These are phyloP conservation scores for Elongisporangium prolatum DNA, from an alignment of 352 stramenopile species.

Conservation along the genomic window DNA sequence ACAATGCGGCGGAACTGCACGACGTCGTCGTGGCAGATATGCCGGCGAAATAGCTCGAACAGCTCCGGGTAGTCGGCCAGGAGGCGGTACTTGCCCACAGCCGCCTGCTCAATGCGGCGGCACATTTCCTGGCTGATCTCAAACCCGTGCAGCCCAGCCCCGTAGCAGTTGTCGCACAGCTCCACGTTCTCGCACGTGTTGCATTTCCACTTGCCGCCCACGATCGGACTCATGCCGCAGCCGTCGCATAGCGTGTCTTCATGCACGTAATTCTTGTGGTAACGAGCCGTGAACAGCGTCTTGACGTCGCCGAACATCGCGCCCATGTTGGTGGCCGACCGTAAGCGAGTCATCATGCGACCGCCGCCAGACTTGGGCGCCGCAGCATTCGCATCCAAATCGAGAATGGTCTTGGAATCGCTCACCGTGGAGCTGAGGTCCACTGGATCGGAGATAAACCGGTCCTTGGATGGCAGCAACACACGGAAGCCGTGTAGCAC, in stretches of 20 bases:
- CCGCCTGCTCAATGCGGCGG: slow-evolving; percentile 51
- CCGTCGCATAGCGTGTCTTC: slow-evolving; percentile 77
- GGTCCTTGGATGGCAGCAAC: slow-evolving; percentile 30
- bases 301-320: slow-evolving; percentile 61
- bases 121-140: slow-evolving; percentile 72
- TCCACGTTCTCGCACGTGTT: slow-evolving; percentile 67
- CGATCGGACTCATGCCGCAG: slow-evolving; percentile 72
- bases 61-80: slow-evolving; percentile 60
- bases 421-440: slow-evolving; percentile 50
- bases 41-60: slow-evolving; percentile 58
- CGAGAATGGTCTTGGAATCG: slow-evolving; percentile 57
- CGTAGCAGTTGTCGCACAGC: slow-evolving; percentile 69
- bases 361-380: slow-evolving; percentile 12
- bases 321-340: slow-evolving; percentile 36
- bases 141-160: slow-evolving; percentile 55
- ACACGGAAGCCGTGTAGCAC: slow-evolving; percentile 49
- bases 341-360: slow-evolving; percentile 46
- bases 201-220: slow-evolving; percentile 73
- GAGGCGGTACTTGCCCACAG: slow-evolving; percentile 42
- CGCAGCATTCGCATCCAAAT: slow-evolving; percentile 16
- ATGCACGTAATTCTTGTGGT: slow-evolving; percentile 66
- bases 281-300: slow-evolving; percentile 36
- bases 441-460: slow-evolving; percentile 55
- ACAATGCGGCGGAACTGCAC: slow-evolving; percentile 64
- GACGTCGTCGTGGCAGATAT: slow-evolving; percentile 69